Conservation (phyloP, 2,329 filamentous ascomycete species). For the Botrytis sinoallii region DNA sequence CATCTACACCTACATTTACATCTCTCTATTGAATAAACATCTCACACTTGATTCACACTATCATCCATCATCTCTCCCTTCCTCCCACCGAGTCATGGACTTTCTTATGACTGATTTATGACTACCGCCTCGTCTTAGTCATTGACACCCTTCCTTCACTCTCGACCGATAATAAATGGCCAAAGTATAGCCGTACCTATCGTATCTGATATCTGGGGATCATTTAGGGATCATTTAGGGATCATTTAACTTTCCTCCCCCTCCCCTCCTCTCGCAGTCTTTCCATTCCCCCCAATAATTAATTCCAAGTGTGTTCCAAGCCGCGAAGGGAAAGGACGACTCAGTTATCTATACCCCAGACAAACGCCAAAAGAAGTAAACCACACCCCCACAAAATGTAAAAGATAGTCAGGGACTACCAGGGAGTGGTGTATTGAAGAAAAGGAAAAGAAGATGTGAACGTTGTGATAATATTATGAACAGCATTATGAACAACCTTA, state of each 20-base stretch:
- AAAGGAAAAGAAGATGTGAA: not conserved
- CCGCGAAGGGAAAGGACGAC: not conserved
- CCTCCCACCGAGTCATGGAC: not conserved
- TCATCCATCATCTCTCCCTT: not conserved
- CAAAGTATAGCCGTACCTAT: constrained; percentile 7
- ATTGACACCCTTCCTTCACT: not conserved
- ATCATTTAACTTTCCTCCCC: not conserved
- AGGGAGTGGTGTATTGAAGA: not conserved
- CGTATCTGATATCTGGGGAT: not conserved
- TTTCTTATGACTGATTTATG: too few species aligned
- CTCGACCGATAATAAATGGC: not conserved
- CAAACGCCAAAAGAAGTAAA: not conserved
- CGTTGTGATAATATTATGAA: too few species aligned
- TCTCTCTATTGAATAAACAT: too few species aligned
- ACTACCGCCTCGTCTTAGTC: not conserved
- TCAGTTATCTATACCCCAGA: constrained; percentile 14
- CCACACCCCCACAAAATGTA: not conserved
- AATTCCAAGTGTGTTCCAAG: not conserved
- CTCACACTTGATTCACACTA: too few species aligned
- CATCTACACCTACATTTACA: not conserved
- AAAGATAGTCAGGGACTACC: not conserved
- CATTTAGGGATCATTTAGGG: not conserved
- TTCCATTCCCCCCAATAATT: not conserved
- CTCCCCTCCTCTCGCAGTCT: not conserved
- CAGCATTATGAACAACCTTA: not conserved